Percentiles rank a stretch among this genome's conserved stretches.
Evolutionary conservation across 1,284 basidiomycete genomes (phyloP).

Genomic region (Anthracocystis panici-leucophaei): DNA sequence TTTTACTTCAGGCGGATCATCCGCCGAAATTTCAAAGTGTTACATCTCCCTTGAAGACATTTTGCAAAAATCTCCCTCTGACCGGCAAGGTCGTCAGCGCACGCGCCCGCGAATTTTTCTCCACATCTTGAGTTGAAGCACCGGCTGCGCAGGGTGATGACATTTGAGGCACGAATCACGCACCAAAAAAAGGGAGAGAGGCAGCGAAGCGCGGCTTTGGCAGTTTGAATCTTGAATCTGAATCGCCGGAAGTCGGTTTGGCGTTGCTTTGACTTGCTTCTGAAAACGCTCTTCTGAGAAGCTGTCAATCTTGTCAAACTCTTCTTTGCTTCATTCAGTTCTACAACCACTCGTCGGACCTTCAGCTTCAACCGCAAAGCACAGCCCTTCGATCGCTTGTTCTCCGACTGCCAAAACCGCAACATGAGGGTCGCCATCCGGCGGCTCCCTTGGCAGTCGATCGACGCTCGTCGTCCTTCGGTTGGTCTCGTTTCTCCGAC

Average conservation of each 20-base stretch:
- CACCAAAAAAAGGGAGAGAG: background rate
- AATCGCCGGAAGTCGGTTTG: conserved; percentile 8
- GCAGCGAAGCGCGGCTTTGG: background rate
- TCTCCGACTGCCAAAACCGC: conserved; percentile 13
- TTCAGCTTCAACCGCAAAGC: background rate
- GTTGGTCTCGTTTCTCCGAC: conserved; percentile 15
- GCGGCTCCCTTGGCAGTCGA: conserved; percentile 36
- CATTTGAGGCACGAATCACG: conserved; percentile 5
- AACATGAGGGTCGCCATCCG: conserved; percentile 45
- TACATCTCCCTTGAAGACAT: background rate
- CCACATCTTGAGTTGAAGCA: conserved; percentile 12
- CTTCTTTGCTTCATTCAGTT: background rate
- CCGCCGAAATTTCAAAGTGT: too few relatives aligned
- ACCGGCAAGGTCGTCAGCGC: conserved; percentile 16
- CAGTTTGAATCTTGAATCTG: background rate
- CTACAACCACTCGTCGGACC: background rate
- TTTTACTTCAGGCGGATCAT: too few relatives aligned
- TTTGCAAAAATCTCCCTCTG: background rate
- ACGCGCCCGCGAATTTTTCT: conserved; percentile 1
- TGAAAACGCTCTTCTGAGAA: background rate
- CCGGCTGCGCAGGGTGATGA: conserved; percentile 3
- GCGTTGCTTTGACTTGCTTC: background rate
- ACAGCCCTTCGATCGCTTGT: background rate
- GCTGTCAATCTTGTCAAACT: too few relatives aligned
- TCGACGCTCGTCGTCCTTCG: conserved; percentile 21